phyloP scores from a whole-genome alignment of 768 basidiomycete genomes.

The Russula virescens region DNA sequence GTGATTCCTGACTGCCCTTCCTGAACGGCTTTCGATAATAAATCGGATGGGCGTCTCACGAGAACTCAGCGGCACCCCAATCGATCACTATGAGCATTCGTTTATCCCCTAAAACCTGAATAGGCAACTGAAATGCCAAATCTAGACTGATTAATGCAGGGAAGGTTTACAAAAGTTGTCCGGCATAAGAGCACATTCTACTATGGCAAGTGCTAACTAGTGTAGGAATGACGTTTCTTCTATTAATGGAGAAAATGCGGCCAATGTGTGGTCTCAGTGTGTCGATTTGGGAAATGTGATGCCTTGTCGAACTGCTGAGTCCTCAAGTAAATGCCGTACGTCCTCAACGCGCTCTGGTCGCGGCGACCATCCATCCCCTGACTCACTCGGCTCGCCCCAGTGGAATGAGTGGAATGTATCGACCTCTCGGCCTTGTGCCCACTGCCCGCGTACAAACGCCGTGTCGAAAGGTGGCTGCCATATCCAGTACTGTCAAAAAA shows the following conservation, averaged over 20 bases:
- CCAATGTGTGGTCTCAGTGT: not conserved
- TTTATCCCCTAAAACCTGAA: not conserved
- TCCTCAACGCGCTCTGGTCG: slow-evolving; percentile 35
- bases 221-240: not conserved
- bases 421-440: slow-evolving; percentile 43
- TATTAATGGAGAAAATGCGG: not conserved
- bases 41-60: slow-evolving; percentile 9
- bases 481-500: slow-evolving; percentile 40
- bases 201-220: not conserved
- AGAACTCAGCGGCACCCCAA: slow-evolving; percentile 13
- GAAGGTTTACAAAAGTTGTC: no score
- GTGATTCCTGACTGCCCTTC: not conserved
- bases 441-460: slow-evolving; percentile 41
- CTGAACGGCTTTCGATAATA: not conserved
- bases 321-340: slow-evolving; percentile 33
- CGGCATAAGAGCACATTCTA: not conserved
- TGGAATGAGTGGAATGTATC: slow-evolving; percentile 49
- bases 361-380: slow-evolving; percentile 33
- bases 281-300: slow-evolving; percentile 26
- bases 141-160: no score
- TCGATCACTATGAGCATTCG: not conserved
- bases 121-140: not conserved
- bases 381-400: slow-evolving; percentile 38
- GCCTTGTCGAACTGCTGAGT: slow-evolving; percentile 38
- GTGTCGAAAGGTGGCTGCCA: slow-evolving; percentile 43